Base-by-base conservation (phyloP, 1,284 basidiomycete species). In the Apiotrichum porosum region DNA sequence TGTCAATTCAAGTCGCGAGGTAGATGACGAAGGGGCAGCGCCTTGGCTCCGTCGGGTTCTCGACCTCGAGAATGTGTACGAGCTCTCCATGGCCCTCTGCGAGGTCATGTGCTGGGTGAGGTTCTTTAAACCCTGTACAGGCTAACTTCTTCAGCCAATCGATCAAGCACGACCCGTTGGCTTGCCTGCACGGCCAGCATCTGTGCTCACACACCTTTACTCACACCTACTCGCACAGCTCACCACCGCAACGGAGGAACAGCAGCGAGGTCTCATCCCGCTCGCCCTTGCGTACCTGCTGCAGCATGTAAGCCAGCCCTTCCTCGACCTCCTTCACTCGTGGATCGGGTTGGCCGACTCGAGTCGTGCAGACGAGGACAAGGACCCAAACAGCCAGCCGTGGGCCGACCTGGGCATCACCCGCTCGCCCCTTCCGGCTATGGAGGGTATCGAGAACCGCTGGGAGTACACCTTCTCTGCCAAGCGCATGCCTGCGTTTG, bases 391-490 rank as follows among this genome's bases (percentile, higher is more conserved):
- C 4, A 47, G 55, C 0, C 69, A 72, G 47, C 68, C 66, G 6
- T 72, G 69, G 69, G 38, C 54, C 0, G 69, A 71, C 44, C 48
- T 72, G 6, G 69, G 70, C n/a, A 65, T 69, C 30, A 65, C 58
- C 0, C 58, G 64, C 9, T 52, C 38, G 4, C 38, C 40, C 1
- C 34, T 41, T 8, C 37, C 37, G 1, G 17, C 33, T 9, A n/a
- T 32, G 0, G 35, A 26, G 15, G 54, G 47, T 5, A 43, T 36
- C 22, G 45, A 47, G 4, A 22, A 28, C 1, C 37, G 46, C 0
- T 69, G 63, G 62, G 60, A 64, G 13, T 69, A 62, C 36, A 47
- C 54, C 2, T 68, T 71, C 37, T 60, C 60, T 0, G 38, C 61
- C 0, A 55, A 55, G 18, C 48, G 54, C 15, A 69, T 69, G 65